Conservation (phyloP, 2,329 filamentous ascomycete species). For the Penicillium sclerotiorum region DNA sequence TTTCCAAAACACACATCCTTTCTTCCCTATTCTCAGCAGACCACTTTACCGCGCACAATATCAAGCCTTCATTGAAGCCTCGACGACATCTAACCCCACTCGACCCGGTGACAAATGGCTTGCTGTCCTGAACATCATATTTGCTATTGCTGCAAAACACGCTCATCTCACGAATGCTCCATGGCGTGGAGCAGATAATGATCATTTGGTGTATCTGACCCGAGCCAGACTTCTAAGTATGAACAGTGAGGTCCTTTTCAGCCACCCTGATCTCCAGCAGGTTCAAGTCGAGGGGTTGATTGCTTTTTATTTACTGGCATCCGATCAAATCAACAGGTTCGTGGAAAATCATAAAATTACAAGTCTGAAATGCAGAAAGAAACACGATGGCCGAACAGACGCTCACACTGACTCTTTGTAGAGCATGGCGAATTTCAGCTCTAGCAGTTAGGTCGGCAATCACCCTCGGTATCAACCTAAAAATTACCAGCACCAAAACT, state of each 20-base stretch:
- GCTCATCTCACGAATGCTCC: conserved; percentile 46
- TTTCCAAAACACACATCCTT: conserved; percentile 39
- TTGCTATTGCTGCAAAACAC: conserved; percentile 49
- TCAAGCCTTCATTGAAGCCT: conserved; percentile 29
- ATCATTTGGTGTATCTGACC: conserved; percentile 49
- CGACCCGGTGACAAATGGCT: conserved; percentile 41
- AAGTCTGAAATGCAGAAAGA: background rate
- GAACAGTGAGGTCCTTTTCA: conserved; percentile 46
- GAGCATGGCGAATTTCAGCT: conserved; percentile 43
- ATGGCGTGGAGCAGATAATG: conserved; percentile 45
- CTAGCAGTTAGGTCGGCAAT: conserved; percentile 42
- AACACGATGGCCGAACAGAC: background rate
- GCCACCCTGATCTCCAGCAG: conserved; percentile 49
- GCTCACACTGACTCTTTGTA: conserved; percentile 13
- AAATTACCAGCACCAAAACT: conserved; percentile 37
- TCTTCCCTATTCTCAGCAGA: conserved; percentile 44
- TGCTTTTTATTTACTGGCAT: conserved; percentile 47
- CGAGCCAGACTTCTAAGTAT: conserved; percentile 47
- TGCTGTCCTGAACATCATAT: conserved; percentile 50
- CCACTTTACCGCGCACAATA: conserved; percentile 41
- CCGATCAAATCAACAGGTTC: conserved; percentile 44
- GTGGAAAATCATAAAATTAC: background rate
- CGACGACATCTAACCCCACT: conserved; percentile 15
- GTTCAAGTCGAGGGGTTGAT: conserved; percentile 49
- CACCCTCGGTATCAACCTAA: conserved; percentile 44